Base-by-base conservation (phyloP, 495 filamentous ascomycete genomes). In the Xylaria curta region DNA sequence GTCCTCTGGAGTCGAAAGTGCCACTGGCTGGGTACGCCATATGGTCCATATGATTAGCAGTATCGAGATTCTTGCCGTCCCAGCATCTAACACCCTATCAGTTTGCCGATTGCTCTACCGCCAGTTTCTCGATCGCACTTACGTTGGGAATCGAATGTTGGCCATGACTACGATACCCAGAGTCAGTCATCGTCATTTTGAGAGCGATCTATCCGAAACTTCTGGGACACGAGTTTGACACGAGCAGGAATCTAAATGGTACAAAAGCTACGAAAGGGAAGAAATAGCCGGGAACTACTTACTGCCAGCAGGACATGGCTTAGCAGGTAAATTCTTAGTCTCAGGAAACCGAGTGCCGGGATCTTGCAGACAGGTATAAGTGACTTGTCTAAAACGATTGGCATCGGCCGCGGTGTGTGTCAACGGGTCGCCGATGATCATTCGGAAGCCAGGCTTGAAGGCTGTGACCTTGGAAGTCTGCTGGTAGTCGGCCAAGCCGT, bases 101-200 rank as follows among this genome's bases (percentile, higher is more conserved):
- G 56, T 19, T 36, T 26, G 9, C 19, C 4, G 21, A 44, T 47
- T 40, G 19, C 31, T 54, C 47, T 21, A 44, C 8, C 26, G 0
- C 21, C 21, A 42, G 28, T 56, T 26, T 56, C 33, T 31, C 65
- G 33, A 44, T 7, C 3, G 7, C 67, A 75, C 76, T 74, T 44
- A 78, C 76, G 76, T 80, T 24, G 76, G 75, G 73, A 80, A 80
- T 40, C 80, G 81, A 53, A 82, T 76, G 63, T 78, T 83, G 40
- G 80, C 77, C 72, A 81, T 80, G 63, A 85, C 65, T 67, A 21
- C 4, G 31, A 33, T 44, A 28, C 24, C 28, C 19, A 13, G 21
- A 6, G 65, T 67, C 49, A 67, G 65, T 44, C 44, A 44, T 63
- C 38, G 24, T 38, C 19, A 40, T 63, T 44, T 17, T 17, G 10